These are phyloP conservation scores for Colletotrichum sp. DNA, from an alignment of 2,329 filamentous ascomycete species.

Conservation along the genomic window DNA sequence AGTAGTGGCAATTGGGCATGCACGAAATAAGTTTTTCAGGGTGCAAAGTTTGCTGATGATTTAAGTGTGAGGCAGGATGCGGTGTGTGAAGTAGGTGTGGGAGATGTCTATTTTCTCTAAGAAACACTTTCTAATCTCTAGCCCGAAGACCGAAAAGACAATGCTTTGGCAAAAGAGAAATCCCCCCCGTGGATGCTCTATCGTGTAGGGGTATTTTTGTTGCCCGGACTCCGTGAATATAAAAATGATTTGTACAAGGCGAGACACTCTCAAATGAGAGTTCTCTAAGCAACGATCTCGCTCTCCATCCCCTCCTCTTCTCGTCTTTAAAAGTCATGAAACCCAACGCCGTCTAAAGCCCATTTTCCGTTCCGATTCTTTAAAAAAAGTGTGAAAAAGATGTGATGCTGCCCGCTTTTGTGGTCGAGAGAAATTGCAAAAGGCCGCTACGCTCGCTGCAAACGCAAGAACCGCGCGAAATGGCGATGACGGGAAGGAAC, in stretches of 20 bases:
- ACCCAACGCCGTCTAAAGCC: constrained; percentile 9
- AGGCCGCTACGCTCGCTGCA: constrained; percentile 5
- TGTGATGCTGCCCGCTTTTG: constrained; percentile 14
- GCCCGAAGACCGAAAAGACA: not conserved
- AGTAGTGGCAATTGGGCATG: not conserved
- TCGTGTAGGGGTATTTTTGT: constrained; percentile 15
- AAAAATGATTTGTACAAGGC: constrained; percentile 7
- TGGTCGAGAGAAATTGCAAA: not conserved
- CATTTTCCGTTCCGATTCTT: constrained; percentile 1
- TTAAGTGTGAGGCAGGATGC: not conserved
- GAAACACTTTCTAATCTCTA: not conserved
- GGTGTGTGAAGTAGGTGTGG: not conserved
- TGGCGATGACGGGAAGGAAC: no score
- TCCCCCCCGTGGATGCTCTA: constrained; percentile 1
- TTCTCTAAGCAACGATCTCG: not conserved
- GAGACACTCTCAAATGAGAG: not conserved
- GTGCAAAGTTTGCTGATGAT: not conserved
- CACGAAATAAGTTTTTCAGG: not conserved
- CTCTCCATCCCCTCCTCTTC: not conserved
- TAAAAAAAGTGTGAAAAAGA: not conserved
- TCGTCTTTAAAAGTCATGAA: not conserved
- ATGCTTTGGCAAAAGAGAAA: not conserved
- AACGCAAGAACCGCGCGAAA: not conserved
- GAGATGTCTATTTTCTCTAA: not conserved
- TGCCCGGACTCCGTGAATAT: not conserved